phyloP scores from a whole-genome alignment of 306 rosid species.

The Lathyrus oleraceus region DNA sequence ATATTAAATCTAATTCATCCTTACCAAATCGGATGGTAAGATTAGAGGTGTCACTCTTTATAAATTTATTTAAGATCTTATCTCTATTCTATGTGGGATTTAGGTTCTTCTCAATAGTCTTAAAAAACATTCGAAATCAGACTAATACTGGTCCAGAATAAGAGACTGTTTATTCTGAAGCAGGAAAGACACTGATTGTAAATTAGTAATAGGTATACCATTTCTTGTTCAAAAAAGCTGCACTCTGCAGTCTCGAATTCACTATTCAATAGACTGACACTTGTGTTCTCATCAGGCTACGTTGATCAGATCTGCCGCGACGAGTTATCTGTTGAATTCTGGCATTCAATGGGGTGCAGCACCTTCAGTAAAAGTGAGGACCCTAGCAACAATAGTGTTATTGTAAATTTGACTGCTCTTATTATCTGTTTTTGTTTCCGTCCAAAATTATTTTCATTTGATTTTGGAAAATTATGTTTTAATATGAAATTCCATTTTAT shows the following conservation, averaged over 20 bases:
- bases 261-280: constrained; percentile 11
- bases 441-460: constrained; percentile 3
- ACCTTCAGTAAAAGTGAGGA: constrained; percentile 88
- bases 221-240: constrained; percentile 29
- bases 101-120: neutral
- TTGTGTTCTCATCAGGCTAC: constrained; percentile 69
- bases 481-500: constrained; percentile 25
- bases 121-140: neutral
- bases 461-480: constrained; percentile 24
- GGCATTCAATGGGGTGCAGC: constrained; percentile 98
- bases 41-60: neutral
- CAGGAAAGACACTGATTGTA: constrained; percentile 4
- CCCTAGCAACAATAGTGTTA: constrained; percentile 29
- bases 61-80: neutral
- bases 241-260: constrained; percentile 17
- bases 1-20: neutral
- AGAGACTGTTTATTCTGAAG: constrained; percentile 13
- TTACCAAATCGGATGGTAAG: neutral
- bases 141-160: constrained; percentile 22
- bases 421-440: constrained; percentile 3
- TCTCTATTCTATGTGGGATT: neutral
- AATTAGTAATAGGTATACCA: constrained; percentile 5
- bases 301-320: constrained; percentile 84
- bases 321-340: constrained; percentile 82
- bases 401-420: constrained; percentile 12